Evolutionary conservation across 176 grass and related monocot species (phyloP).

Genomic region (Zizania latifolia): DNA sequence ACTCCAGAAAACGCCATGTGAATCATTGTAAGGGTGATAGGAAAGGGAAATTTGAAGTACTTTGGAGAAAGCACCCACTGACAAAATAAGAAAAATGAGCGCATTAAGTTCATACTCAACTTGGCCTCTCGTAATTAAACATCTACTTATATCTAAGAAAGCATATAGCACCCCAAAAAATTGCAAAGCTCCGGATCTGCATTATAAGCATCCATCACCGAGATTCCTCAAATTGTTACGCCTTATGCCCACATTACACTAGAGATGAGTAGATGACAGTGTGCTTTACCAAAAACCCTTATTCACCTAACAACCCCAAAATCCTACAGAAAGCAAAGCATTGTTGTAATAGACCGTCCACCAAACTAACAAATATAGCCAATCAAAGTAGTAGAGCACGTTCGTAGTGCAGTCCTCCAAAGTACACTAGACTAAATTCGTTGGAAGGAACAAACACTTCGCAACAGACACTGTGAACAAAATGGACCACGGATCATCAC

Average conservation of each 20-base stretch:
- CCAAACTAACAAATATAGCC: slow-evolving; percentile 2
- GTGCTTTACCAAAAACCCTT: neutral
- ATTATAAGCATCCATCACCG: neutral
- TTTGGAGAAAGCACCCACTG: slow-evolving; percentile 99
- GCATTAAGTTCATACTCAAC: neutral
- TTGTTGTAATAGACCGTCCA: neutral
- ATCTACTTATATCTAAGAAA: neutral
- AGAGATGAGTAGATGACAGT: neutral
- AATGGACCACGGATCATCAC: slow-evolving; percentile 8
- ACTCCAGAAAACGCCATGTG: slow-evolving; percentile 96
- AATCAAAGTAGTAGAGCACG: neutral
- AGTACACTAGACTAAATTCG: slow-evolving; percentile 1
- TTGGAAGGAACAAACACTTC: neutral
- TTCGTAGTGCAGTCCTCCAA: neutral
- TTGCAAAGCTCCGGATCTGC: neutral
- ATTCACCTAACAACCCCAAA: neutral
- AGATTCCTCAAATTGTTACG: neutral
- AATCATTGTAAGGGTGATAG: slow-evolving; percentile 99
- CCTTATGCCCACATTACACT: neutral
- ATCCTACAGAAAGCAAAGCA: neutral
- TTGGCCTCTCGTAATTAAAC: neutral
- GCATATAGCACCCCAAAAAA: neutral
- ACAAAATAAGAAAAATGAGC: neutral
- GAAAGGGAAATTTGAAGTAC: slow-evolving; percentile 97
- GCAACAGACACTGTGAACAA: neutral